A percentile compares a stretch with the other conserved stretches of the same genome.
Evolutionary conservation across 176 grass and related monocot genomes (phyloP).

Genomic region (Musa troglodytarum): DNA sequence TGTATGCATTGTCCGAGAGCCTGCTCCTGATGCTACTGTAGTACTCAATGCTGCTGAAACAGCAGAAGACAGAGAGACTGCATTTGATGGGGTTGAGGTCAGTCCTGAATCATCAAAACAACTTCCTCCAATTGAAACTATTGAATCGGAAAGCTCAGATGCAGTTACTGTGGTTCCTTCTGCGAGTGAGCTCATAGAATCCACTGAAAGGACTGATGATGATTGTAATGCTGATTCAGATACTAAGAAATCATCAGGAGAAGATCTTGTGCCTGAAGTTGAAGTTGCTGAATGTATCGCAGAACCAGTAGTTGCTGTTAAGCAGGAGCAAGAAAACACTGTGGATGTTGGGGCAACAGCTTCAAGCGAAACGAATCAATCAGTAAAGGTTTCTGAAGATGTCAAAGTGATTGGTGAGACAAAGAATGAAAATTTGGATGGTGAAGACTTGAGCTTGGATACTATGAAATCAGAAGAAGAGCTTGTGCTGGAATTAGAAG

Average conservation of each 20-base stretch:
- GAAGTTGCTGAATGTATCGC: too few species aligned
- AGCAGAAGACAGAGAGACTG: not conserved
- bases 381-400: not conserved
- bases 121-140: not conserved
- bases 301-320: too few species aligned
- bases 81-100: not conserved
- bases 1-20: not conserved
- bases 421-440: constrained; percentile 1
- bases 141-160: not conserved
- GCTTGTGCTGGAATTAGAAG: too few species aligned
- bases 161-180: not conserved
- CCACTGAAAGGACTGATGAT: not conserved
- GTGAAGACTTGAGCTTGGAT: not conserved
- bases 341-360: not conserved
- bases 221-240: not conserved
- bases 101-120: not conserved
- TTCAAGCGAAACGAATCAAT: not conserved
- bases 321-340: not conserved
- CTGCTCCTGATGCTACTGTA: not conserved
- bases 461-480: too few species aligned
- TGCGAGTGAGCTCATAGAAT: not conserved
- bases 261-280: not conserved
- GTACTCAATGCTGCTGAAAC: not conserved
- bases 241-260: not conserved
- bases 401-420: not conserved